phyloP scores from a whole-genome alignment of 352 stramenopile genomes.

The Pythium phragmitis region DNA sequence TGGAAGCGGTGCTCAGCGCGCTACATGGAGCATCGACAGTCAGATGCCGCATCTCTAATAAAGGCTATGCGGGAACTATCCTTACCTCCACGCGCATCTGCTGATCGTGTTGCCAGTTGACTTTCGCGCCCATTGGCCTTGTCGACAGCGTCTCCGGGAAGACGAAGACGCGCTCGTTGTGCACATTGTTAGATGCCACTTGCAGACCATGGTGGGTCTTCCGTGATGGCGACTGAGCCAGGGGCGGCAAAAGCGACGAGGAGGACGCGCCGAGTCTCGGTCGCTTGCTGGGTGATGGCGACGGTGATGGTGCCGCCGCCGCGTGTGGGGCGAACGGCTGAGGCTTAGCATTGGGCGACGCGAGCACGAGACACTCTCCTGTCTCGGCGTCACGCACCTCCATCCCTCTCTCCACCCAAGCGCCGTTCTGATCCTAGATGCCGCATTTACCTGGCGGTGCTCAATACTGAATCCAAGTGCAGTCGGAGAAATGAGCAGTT shows the following conservation, averaged over 20 bases:
- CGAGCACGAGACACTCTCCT: conserved; percentile 47
- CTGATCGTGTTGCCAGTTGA: conserved; percentile 57
- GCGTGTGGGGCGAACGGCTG: not conserved
- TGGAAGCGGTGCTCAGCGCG: conserved; percentile 49
- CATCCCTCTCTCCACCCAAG: conserved; percentile 7
- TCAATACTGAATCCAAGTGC: conserved; percentile 14
- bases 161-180: conserved; percentile 3
- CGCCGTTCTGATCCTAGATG: not conserved
- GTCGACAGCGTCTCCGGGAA: conserved; percentile 61
- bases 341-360: not conserved
- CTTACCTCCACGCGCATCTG: conserved; percentile 47
- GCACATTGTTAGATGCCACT: not conserved
- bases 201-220: not conserved
- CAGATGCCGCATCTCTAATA: not conserved
- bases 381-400: conserved; percentile 65
- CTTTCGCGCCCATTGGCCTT: conserved; percentile 40
- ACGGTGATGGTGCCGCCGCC: not conserved
- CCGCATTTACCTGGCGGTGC: not conserved
- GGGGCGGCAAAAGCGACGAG: conserved; percentile 6
- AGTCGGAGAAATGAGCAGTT: not conserved
- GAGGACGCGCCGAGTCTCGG: conserved; percentile 2
- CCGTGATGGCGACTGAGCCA: conserved; percentile 5
- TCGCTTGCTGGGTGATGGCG: conserved; percentile 9
- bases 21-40: conserved; percentile 25
- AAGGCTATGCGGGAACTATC: not conserved